phyloP scores from a whole-genome alignment of 1,284 basidiomycete genomes.

The Fomitopsis palustris region DNA sequence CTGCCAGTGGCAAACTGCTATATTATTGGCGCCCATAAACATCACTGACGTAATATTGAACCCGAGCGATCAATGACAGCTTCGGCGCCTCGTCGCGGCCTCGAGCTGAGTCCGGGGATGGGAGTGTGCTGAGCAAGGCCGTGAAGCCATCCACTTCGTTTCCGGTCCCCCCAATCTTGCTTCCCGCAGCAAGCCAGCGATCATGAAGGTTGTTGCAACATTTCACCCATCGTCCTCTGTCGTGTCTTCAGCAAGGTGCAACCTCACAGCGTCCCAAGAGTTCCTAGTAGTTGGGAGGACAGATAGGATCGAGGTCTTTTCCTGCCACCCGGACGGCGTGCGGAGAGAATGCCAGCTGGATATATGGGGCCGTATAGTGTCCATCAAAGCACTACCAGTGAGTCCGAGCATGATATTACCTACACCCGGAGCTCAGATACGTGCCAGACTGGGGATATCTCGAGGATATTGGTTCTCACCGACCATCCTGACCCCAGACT shows the following conservation, averaged over 20 bases:
- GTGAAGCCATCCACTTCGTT: background rate
- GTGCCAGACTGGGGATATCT: constrained; percentile 38
- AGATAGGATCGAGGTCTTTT: constrained; percentile 62
- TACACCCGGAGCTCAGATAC: constrained; percentile 6
- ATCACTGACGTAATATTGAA: too few relatives aligned
- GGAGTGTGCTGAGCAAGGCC: background rate
- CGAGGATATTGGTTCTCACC: constrained; percentile 58
- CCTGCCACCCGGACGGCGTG: constrained; percentile 54
- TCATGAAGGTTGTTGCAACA: constrained; percentile 68
- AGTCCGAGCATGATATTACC: constrained; percentile 35
- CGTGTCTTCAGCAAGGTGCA: constrained; percentile 57
- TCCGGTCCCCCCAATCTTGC: background rate
- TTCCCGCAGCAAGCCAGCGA: background rate
- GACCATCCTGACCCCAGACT: constrained; percentile 73
- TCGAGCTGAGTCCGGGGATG: too few relatives aligned
- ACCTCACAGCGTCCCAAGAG: constrained; percentile 41
- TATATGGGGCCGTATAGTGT: constrained; percentile 62
- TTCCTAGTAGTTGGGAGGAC: constrained; percentile 66
- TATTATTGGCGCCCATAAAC: too few relatives aligned
- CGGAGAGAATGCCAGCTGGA: constrained; percentile 52
- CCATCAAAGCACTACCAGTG: constrained; percentile 50
- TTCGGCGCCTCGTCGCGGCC: too few relatives aligned
- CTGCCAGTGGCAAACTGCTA: too few relatives aligned
- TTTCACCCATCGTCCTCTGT: constrained; percentile 68
- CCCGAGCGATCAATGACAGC: background rate